phyloP scores from a whole-genome alignment of 2,329 filamentous ascomycete genomes.

The Arthroderma sp. region DNA sequence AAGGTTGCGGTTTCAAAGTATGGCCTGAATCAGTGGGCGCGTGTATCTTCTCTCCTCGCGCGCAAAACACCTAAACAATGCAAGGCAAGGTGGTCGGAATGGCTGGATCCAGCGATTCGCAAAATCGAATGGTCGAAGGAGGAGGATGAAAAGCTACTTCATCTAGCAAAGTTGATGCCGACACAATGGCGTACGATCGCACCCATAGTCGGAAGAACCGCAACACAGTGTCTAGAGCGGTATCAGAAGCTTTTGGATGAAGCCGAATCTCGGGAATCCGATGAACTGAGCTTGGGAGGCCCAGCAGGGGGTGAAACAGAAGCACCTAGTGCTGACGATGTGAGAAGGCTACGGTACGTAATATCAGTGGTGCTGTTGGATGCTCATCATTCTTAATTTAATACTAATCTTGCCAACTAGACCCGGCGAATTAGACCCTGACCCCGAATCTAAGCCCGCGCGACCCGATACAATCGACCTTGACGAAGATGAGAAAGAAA shows the following conservation, averaged over 20 bases:
- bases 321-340: slow-evolving; percentile 84
- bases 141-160: slow-evolving; percentile 93
- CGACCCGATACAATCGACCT: slow-evolving; percentile 94
- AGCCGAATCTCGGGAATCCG: slow-evolving; percentile 75
- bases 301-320: slow-evolving; percentile 75
- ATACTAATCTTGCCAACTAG: slow-evolving; percentile 14
- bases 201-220: slow-evolving; percentile 87
- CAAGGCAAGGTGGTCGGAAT: slow-evolving; percentile 97
- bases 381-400: neutral
- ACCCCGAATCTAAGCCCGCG: slow-evolving; percentile 91
- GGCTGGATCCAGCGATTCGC: slow-evolving; percentile 93
- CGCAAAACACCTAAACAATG: slow-evolving; percentile 98
- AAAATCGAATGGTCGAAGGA: slow-evolving; percentile 99
- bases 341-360: slow-evolving; percentile 56
- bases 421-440: slow-evolving; percentile 91
- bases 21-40: slow-evolving; percentile 94
- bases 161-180: slow-evolving; percentile 95
- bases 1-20: slow-evolving; percentile 93
- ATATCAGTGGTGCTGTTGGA: slow-evolving; percentile 4
- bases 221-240: slow-evolving; percentile 90
- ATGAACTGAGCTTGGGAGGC: slow-evolving; percentile 68
- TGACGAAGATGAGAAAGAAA: slow-evolving; percentile 98
- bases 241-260: slow-evolving; percentile 96
- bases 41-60: slow-evolving; percentile 89
- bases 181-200: slow-evolving; percentile 99